A percentile compares a stretch with the other conserved stretches of the same genome.
Evolutionary conservation across 805 yeast species (phyloP).

Genomic region (Komagataella kurtzmanii): DNA sequence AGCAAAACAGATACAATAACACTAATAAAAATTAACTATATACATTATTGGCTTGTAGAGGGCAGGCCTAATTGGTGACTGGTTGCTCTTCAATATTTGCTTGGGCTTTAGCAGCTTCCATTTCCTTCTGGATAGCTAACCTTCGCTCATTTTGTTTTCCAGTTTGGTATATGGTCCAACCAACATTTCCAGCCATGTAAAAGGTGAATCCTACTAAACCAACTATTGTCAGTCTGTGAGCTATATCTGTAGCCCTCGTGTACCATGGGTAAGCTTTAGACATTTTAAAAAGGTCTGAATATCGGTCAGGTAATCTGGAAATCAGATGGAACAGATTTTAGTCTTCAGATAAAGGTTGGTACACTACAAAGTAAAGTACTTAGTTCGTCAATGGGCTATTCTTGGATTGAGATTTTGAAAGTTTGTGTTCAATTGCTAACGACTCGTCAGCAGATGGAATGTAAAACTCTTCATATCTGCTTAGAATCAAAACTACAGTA

Average conservation of each 20-base stretch:
- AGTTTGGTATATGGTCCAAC: constrained; percentile 36
- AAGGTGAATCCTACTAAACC: constrained; percentile 42
- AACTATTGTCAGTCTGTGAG: constrained; percentile 60
- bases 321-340: neutral
- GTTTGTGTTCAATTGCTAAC: too few relatives aligned
- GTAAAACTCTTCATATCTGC: too few relatives aligned
- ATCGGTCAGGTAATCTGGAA: neutral
- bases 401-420: too few relatives aligned
- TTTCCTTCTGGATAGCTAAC: constrained; percentile 17
- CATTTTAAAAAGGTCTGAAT: constrained; percentile 15
- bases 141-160: constrained; percentile 37
- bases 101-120: constrained; percentile 4
- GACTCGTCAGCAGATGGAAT: too few relatives aligned
- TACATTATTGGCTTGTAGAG: neutral
- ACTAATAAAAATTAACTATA: neutral
- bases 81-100: neutral
- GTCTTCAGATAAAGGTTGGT: neutral
- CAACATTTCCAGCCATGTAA: constrained; percentile 38
- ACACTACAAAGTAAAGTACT: neutral
- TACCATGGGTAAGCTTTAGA: constrained; percentile 58
- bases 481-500: too few relatives aligned
- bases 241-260: constrained; percentile 55
- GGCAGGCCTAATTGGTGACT: neutral
- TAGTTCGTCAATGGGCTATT: too few relatives aligned
- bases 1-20: neutral